Conservation (phyloP, 148 eudicot genomes). For the Dysphania ambrosioides region DNA sequence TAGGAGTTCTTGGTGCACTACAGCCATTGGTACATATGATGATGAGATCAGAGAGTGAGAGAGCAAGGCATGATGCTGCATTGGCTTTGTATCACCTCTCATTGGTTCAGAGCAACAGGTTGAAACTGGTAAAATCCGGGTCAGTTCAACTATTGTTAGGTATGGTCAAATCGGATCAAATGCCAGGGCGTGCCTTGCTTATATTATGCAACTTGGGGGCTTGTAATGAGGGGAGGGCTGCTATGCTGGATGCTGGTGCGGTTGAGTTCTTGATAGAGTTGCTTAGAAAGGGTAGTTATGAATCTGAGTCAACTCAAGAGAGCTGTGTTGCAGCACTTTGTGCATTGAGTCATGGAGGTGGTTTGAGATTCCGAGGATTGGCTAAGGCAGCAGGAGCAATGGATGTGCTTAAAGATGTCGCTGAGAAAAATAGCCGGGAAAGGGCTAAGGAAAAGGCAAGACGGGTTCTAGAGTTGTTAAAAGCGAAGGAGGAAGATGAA, state of each 20-base stretch:
- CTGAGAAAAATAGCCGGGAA: conserved; percentile 33
- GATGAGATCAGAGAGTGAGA: conserved; percentile 50
- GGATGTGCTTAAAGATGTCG: conserved; percentile 52
- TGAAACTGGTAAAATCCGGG: conserved; percentile 69
- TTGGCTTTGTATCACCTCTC: conserved; percentile 79
- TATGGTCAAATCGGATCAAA: conserved; percentile 51
- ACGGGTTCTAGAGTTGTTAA: conserved; percentile 55
- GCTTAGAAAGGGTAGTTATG: conserved; percentile 46
- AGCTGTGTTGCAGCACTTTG: conserved; percentile 66
- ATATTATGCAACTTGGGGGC: conserved; percentile 66
- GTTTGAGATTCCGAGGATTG: conserved; percentile 76
- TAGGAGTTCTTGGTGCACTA: conserved; percentile 78
- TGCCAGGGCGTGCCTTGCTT: conserved; percentile 60
- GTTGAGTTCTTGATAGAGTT: conserved; percentile 56
- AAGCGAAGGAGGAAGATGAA: conserved; percentile 67
- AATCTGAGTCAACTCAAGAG: conserved; percentile 62
- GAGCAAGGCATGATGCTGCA: conserved; percentile 75
- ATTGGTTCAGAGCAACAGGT: conserved; percentile 66
- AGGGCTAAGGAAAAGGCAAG: conserved; percentile 54
- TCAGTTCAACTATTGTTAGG: conserved; percentile 47
- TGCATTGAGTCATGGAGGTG: conserved; percentile 67
- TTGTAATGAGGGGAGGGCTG: conserved; percentile 69
- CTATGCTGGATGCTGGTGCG: conserved; percentile 72
- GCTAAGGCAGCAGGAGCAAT: conserved; percentile 68
- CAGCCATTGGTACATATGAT: conserved; percentile 69